Conservation (phyloP, 2,329 filamentous ascomycete genomes). For the Ceratocystiopsis minuta region DNA sequence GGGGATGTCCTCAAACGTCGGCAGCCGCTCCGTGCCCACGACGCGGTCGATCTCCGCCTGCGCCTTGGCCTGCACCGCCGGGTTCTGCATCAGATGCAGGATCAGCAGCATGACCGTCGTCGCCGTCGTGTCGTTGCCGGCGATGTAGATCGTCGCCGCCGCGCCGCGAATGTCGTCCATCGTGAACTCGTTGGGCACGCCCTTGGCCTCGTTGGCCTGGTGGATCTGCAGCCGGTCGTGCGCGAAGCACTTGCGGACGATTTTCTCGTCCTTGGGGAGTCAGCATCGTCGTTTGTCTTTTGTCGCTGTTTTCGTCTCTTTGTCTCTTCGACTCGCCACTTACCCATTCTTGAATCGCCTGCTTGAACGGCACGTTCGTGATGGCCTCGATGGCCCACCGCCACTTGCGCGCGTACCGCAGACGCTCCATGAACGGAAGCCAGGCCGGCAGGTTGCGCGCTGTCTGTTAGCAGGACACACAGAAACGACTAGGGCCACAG, state of each 20-base stretch:
- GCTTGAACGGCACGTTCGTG: constrained; percentile 23
- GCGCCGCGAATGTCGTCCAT: constrained; percentile 30
- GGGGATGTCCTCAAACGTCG: constrained; percentile 25
- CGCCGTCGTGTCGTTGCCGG: constrained; percentile 28
- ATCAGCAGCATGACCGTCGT: constrained; percentile 21
- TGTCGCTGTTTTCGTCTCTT: too few relatives aligned
- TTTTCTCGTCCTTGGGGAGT: too few relatives aligned
- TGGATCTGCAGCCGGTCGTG: constrained; percentile 12
- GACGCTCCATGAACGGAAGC: constrained; percentile 4
- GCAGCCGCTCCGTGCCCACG: constrained; percentile 19
- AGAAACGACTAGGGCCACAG: too few relatives aligned
- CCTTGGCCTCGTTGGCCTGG: constrained; percentile 12
- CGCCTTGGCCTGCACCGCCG: constrained; percentile 27
- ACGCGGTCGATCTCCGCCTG: constrained; percentile 28
- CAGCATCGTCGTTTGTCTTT: too few relatives aligned
- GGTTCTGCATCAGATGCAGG: constrained; percentile 20
- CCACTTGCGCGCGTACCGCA: constrained; percentile 13
- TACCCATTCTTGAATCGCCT: too few relatives aligned
- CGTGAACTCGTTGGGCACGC: constrained; percentile 15
- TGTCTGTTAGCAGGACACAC: constrained; percentile 20
- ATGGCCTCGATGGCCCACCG: constrained; percentile 19
- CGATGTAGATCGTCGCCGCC: constrained; percentile 27
- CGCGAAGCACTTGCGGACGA: too few relatives aligned
- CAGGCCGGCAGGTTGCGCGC: constrained; percentile 20
- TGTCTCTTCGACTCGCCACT: too few relatives aligned